phyloP scores from a whole-genome alignment of 2,329 filamentous ascomycete species.

The Penicillium olsonii region DNA sequence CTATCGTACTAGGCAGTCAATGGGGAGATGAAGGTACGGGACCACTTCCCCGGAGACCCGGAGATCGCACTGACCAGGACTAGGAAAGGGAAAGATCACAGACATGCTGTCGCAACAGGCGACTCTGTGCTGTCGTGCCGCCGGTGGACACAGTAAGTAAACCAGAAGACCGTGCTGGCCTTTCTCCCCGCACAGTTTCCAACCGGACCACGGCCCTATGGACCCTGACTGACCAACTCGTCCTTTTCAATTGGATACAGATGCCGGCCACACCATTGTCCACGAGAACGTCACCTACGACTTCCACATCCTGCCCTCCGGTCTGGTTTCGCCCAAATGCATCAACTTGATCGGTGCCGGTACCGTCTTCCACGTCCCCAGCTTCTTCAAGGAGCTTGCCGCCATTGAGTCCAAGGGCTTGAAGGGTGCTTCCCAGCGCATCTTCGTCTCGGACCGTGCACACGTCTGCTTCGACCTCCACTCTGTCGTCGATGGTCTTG shows the following conservation, averaged over 20 bases:
- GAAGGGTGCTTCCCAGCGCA: conserved; percentile 40
- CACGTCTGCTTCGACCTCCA: conserved; percentile 50
- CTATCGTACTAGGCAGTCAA: conserved; percentile 49
- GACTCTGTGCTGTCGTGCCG: conserved; percentile 47
- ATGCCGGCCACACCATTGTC: conserved; percentile 53
- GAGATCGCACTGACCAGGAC: conserved; percentile 10
- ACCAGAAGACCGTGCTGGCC: neutral
- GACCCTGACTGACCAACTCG: conserved; percentile 11
- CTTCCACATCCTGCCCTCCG: conserved; percentile 52
- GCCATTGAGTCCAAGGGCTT: conserved; percentile 48
- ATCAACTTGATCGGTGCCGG: conserved; percentile 51
- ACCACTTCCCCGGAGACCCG: neutral
- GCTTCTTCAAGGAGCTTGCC: conserved; percentile 51
- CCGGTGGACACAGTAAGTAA: conserved; percentile 50
- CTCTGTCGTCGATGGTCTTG: conserved; percentile 48
- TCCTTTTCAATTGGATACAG: conserved; percentile 14
- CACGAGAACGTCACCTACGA: conserved; percentile 49
- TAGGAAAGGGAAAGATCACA: conserved; percentile 51
- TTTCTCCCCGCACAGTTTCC: neutral
- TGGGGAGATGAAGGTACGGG: conserved; percentile 50
- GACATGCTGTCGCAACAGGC: conserved; percentile 49
- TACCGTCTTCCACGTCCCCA: conserved; percentile 50
- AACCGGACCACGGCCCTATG: neutral
- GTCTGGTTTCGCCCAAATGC: conserved; percentile 47
- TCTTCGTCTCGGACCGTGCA: conserved; percentile 50